phyloP scores from a whole-genome alignment of 1,284 basidiomycete genomes.

The Austroboletus niveus region DNA sequence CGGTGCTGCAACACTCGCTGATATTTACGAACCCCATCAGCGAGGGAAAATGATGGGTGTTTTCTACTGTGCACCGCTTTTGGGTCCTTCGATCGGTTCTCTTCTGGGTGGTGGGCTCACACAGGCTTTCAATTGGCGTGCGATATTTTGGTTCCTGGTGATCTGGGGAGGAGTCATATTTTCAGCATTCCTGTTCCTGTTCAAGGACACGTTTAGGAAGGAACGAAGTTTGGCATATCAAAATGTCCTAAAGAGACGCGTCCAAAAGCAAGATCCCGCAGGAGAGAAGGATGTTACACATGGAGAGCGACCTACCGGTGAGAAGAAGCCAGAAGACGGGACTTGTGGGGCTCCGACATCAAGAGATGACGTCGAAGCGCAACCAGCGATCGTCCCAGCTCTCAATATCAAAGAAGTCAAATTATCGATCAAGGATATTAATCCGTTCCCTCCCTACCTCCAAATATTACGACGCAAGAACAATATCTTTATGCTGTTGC shows the following conservation, averaged over 20 bases:
- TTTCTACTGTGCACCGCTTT: slow-evolving; percentile 66
- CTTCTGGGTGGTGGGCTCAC: slow-evolving; percentile 72
- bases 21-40: slow-evolving; percentile 79
- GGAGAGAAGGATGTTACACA: slow-evolving; percentile 8
- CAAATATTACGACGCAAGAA: slow-evolving; percentile 14
- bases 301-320: slow-evolving; percentile 7
- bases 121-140: slow-evolving; percentile 71
- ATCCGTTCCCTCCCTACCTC: slow-evolving; percentile 22
- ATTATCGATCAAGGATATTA: slow-evolving; percentile 21
- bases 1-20: slow-evolving; percentile 80
- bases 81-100: slow-evolving; percentile 69
- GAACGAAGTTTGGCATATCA: slow-evolving; percentile 79
- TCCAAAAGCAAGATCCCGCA: neutral
- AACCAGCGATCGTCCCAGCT: neutral
- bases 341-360: neutral
- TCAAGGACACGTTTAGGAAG: slow-evolving; percentile 81
- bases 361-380: slow-evolving; percentile 24
- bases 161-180: slow-evolving; percentile 61
- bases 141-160: slow-evolving; percentile 80
- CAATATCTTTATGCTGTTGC: slow-evolving; percentile 16
- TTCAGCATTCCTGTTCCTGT: slow-evolving; percentile 61
- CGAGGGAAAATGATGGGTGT: slow-evolving; percentile 80
- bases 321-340: slow-evolving; percentile 4
- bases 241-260: slow-evolving; percentile 43
- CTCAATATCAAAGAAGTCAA: slow-evolving; percentile 36